Percentiles rank a stretch among this genome's conserved stretches.
phyloP scores from a whole-genome alignment of 441 rosid species.

The Euphorbia schlechtendalii region DNA sequence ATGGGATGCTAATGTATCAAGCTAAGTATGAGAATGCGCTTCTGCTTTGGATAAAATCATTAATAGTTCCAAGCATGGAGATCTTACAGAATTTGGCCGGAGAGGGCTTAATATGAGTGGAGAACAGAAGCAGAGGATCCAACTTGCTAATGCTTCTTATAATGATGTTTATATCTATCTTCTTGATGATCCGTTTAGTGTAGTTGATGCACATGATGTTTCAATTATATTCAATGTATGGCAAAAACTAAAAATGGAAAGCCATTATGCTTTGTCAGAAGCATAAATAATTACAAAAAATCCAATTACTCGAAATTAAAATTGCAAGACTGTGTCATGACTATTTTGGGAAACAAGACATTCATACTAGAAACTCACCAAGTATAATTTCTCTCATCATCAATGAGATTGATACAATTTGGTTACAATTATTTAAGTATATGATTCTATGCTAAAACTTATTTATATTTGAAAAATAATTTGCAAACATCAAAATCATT shows the following conservation, averaged over 20 bases:
- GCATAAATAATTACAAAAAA: neutral
- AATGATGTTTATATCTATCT: constrained; percentile 76
- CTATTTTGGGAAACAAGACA: constrained; percentile 51
- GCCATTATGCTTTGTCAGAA: constrained; percentile 1
- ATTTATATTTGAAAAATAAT: too few relatives aligned
- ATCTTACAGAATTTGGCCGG: constrained; percentile 87
- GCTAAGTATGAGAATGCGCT: constrained; percentile 51
- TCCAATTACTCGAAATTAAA: constrained; percentile 4
- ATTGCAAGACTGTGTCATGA: constrained; percentile 72
- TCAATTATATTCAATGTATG: constrained; percentile 65
- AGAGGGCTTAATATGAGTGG: too few relatives aligned
- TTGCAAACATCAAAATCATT: too few relatives aligned
- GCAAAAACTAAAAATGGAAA: neutral
- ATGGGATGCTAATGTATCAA: too few relatives aligned
- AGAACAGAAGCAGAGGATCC: constrained; percentile 90
- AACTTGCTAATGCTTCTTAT: constrained; percentile 83
- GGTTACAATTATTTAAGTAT: too few relatives aligned
- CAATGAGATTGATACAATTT: too few relatives aligned
- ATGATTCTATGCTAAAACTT: too few relatives aligned
- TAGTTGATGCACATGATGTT: constrained; percentile 81
- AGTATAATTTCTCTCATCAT: constrained; percentile 79
- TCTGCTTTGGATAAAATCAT: constrained; percentile 81
- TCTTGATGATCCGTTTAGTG: constrained; percentile 82
- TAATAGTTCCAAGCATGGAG: constrained; percentile 53
- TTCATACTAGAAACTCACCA: constrained; percentile 87